These are phyloP conservation scores for Naegleria lovaniensis DNA, from an alignment of 208 protist species.

Conservation along the genomic window DNA sequence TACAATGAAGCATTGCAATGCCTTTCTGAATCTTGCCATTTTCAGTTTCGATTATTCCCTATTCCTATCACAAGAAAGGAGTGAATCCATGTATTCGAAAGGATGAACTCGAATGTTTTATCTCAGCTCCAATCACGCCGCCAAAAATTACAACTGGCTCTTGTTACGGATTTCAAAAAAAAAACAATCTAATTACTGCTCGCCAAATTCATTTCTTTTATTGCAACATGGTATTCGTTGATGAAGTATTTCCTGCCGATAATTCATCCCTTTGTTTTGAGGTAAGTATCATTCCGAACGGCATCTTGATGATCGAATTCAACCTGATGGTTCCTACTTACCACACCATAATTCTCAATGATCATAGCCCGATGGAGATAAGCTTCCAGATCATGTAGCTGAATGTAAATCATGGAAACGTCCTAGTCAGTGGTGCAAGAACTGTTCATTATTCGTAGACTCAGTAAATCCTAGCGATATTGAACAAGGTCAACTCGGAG, in stretches of 20 bases:
- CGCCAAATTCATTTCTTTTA: too few species aligned
- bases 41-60: too few species aligned
- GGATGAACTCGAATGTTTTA: too few species aligned
- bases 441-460: neutral
- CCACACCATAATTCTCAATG: too few species aligned
- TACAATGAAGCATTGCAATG: too few species aligned
- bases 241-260: conserved; percentile 22
- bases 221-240: neutral
- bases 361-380: neutral
- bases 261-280: neutral
- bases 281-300: neutral
- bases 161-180: neutral
- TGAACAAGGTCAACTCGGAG: neutral
- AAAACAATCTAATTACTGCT: too few species aligned
- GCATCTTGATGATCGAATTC: too few species aligned
- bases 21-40: too few species aligned
- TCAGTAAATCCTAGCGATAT: neutral
- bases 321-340: too few species aligned
- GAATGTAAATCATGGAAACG: neutral
- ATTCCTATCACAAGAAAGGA: too few species aligned
- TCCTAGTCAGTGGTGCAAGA: neutral
- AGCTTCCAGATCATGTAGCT: neutral
- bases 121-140: too few species aligned
- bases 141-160: neutral
- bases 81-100: too few species aligned